phyloP scores from a whole-genome alignment of 2,329 filamentous ascomycete species.

The Hypoxylon sp. region DNA sequence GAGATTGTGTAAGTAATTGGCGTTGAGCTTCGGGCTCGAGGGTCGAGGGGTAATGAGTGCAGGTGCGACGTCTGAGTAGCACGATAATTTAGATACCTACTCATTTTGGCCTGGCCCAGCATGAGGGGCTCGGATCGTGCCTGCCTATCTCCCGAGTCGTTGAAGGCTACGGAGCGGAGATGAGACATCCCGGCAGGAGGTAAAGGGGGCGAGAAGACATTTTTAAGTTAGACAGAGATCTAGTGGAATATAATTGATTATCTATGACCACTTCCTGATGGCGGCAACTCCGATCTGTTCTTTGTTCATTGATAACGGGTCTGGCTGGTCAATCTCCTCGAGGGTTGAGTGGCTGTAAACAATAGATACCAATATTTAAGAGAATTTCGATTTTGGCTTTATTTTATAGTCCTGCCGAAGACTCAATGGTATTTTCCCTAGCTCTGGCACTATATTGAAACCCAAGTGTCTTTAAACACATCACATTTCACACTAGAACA shows the following conservation, averaged over 20 bases:
- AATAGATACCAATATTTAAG: no score
- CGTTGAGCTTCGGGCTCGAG: background rate
- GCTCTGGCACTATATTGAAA: no score
- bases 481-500: background rate
- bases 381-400: no score
- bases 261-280: no score
- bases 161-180: background rate
- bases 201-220: background rate
- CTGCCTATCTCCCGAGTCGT: background rate
- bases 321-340: no score
- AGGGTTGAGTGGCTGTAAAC: no score
- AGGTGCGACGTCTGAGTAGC: background rate
- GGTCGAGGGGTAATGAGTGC: background rate
- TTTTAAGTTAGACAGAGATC: background rate
- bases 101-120: background rate
- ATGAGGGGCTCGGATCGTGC: background rate
- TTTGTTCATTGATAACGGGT: no score
- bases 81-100: background rate
- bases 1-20: background rate
- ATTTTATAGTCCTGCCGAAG: no score
- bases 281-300: no score
- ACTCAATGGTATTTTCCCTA: no score
- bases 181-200: background rate
- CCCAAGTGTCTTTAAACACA: no score
- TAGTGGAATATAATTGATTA: background rate